phyloP scores from a whole-genome alignment of 148 eudicot species.

The Nepenthes mirabilis region DNA sequence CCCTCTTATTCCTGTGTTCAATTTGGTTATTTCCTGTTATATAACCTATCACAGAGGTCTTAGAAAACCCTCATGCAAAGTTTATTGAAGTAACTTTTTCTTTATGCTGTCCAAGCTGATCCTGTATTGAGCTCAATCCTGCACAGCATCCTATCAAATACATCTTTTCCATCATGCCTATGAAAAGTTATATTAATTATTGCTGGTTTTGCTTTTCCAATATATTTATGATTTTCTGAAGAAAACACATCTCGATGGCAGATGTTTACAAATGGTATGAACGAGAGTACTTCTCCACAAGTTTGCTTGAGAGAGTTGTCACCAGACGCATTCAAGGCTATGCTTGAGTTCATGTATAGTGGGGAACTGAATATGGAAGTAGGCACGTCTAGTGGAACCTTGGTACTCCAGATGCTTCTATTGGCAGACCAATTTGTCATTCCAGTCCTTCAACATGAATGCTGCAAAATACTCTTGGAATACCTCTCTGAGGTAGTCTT shows the following conservation, averaged over 20 bases:
- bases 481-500: slow-evolving; percentile 76
- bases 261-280: slow-evolving; percentile 99
- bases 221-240: not conserved
- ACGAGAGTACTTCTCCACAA: slow-evolving; percentile 56
- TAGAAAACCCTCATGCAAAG: not conserved
- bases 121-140: no score
- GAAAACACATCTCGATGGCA: slow-evolving; percentile 22
- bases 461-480: slow-evolving; percentile 76
- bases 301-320: slow-evolving; percentile 55
- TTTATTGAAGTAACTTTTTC: not conserved
- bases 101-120: not conserved
- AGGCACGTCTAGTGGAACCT: slow-evolving; percentile 26
- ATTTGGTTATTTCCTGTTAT: not conserved
- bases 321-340: slow-evolving; percentile 53
- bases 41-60: no score
- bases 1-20: slow-evolving; percentile 1
- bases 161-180: no score
- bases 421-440: slow-evolving; percentile 81
- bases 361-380: slow-evolving; percentile 48
- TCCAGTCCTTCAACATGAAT: slow-evolving; percentile 73
- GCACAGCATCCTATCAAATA: no score
- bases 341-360: slow-evolving; percentile 68
- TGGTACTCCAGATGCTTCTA: slow-evolving; percentile 74
- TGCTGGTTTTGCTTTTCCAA: not conserved
- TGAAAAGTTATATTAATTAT: no score